Percentiles rank a stretch among this genome's conserved stretches.
Evolutionary conservation across 495 filamentous ascomycete genomes (phyloP).

Genomic region (Penicillium paxilli): DNA sequence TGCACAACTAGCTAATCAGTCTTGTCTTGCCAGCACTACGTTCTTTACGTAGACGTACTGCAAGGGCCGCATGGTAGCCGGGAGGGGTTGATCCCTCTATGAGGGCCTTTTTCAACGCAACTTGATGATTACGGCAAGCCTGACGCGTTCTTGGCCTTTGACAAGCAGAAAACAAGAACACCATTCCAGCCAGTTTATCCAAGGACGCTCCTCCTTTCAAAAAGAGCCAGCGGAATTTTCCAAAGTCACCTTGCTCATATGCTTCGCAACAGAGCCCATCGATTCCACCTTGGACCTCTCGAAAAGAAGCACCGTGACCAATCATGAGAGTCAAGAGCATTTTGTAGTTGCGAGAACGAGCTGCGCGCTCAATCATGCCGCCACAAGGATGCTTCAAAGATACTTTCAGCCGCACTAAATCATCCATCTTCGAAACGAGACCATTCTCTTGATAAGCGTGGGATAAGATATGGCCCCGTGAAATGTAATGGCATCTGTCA

Average conservation of each 20-base stretch:
- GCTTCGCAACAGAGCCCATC: slow-evolving; percentile 7
- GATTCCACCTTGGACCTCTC: slow-evolving; percentile 5
- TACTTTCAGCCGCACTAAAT: not conserved
- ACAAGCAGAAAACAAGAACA: slow-evolving; percentile 1
- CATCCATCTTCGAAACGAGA: not conserved
- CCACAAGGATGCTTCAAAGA: slow-evolving; percentile 7
- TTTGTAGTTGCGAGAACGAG: slow-evolving; percentile 5
- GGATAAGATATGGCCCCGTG: slow-evolving; percentile 7
- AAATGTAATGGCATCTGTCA: slow-evolving; percentile 6
- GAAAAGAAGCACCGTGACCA: slow-evolving; percentile 9
- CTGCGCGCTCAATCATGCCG: slow-evolving; percentile 4
- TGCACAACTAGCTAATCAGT: slow-evolving; percentile 1
- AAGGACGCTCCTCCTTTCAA: slow-evolving; percentile 3
- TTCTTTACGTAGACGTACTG: not conserved
- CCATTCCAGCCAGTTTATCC: slow-evolving; percentile 4
- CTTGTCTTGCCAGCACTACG: not conserved
- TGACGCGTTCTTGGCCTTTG: slow-evolving; percentile 2
- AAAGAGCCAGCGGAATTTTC: slow-evolving; percentile 9
- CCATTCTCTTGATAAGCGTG: slow-evolving; percentile 6
- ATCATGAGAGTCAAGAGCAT: slow-evolving; percentile 1
- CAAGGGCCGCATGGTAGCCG: not conserved
- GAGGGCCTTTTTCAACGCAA: slow-evolving; percentile 2
- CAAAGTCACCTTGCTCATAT: slow-evolving; percentile 4
- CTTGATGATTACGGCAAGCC: slow-evolving; percentile 3
- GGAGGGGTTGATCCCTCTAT: slow-evolving; percentile 1